phyloP scores from a whole-genome alignment of 2,329 filamentous ascomycete species.

The Colletotrichum sp. region DNA sequence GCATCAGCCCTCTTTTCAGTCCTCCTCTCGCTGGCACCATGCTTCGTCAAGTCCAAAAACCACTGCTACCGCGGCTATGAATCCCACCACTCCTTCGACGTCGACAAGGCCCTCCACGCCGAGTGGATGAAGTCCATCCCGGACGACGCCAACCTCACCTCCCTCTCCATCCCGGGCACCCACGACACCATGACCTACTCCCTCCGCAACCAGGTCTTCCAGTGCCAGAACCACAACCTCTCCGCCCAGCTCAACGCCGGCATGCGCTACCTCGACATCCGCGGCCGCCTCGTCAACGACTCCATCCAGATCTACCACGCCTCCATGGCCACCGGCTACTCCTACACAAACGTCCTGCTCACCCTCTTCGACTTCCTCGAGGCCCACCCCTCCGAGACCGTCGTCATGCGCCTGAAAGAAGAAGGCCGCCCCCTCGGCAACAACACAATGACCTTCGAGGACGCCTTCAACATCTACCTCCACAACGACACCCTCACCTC shows the following conservation, averaged over 20 bases:
- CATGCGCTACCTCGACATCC: conserved; percentile 55
- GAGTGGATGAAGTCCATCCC: conserved; percentile 50
- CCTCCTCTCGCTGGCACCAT: conserved; percentile 28
- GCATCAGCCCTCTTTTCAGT: conserved; percentile 26
- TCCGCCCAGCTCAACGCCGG: conserved; percentile 49
- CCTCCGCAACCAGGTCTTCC: conserved; percentile 37
- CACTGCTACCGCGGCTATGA: conserved; percentile 36
- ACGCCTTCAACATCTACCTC: conserved; percentile 47
- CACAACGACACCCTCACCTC: conserved; percentile 37
- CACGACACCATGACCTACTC: conserved; percentile 59
- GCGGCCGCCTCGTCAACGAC: conserved; percentile 46
- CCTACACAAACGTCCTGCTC: conserved; percentile 45
- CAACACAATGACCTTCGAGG: conserved; percentile 46
- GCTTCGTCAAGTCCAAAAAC: conserved; percentile 23
- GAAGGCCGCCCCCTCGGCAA: conserved; percentile 43
- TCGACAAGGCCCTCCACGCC: conserved; percentile 33
- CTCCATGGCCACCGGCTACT: conserved; percentile 48
- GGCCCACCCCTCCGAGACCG: conserved; percentile 47
- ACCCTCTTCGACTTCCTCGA: conserved; percentile 52
- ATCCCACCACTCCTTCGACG: conserved; percentile 48
- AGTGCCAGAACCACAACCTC: conserved; percentile 55
- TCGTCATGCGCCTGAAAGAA: conserved; percentile 56
- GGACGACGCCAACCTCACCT: conserved; percentile 43
- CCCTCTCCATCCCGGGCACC: conserved; percentile 55
- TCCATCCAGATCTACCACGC: conserved; percentile 54